Conservation (phyloP, 768 basidiomycete species). For the Naganishia friedmannii region DNA sequence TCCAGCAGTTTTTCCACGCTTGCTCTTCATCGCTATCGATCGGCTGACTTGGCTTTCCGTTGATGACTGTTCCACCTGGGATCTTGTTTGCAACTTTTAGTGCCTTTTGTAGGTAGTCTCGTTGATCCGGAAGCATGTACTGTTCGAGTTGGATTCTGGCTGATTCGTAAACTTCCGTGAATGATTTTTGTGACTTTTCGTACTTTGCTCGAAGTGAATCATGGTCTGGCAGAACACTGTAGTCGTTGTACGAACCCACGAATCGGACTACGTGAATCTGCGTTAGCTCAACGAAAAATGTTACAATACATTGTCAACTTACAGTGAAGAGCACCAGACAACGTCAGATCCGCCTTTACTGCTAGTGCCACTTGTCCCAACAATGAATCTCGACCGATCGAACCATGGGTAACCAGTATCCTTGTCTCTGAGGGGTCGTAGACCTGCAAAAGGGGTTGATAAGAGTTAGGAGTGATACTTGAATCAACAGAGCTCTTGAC, state of each 20-base stretch:
- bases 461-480: background rate
- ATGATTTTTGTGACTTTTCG: conserved; percentile 69
- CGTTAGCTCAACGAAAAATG: conserved; percentile 5
- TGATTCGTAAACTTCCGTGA: conserved; percentile 90
- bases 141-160: conserved; percentile 83
- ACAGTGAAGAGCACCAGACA: conserved; percentile 89
- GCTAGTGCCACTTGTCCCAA: conserved; percentile 84
- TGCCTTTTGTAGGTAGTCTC: conserved; percentile 81
- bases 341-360: conserved; percentile 87
- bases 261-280: conserved; percentile 65
- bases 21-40: conserved; percentile 68
- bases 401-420: conserved; percentile 84
- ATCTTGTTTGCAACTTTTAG: conserved; percentile 77
- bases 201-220: conserved; percentile 84
- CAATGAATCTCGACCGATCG: conserved; percentile 87
- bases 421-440: conserved; percentile 91
- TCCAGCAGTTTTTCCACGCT: conserved; percentile 99
- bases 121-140: conserved; percentile 61
- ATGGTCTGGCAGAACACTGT: conserved; percentile 83
- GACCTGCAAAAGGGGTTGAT: conserved; percentile 40
- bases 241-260: conserved; percentile 92
- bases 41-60: conserved; percentile 43
- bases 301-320: conserved; percentile 21
- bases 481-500: conserved; percentile 22
- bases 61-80: conserved; percentile 53